Evolutionary conservation across 2,329 filamentous ascomycete genomes (phyloP).

Genomic region (Arthrinium phaeospermum): DNA sequence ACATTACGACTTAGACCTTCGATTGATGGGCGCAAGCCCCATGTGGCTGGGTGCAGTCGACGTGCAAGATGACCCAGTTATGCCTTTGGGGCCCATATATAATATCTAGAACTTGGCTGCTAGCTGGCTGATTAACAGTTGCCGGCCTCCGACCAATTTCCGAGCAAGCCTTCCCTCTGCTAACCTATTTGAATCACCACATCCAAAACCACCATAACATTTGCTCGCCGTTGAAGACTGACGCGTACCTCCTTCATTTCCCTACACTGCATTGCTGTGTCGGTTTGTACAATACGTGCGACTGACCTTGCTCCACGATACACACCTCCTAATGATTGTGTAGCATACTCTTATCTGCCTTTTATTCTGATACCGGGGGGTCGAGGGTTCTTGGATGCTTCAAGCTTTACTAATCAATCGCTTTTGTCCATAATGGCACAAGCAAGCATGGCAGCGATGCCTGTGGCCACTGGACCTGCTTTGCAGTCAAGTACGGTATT

Average conservation of each 20-base stretch:
- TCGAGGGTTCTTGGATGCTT: background rate
- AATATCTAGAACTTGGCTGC: background rate
- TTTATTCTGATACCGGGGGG: background rate
- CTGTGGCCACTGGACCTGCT: slow-evolving; percentile 27
- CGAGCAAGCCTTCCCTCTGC: background rate
- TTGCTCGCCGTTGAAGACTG: background rate
- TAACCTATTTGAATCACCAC: background rate
- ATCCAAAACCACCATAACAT: background rate
- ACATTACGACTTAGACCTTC: background rate
- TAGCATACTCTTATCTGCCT: background rate
- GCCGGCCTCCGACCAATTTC: slow-evolving; percentile 1
- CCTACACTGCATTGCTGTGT: background rate
- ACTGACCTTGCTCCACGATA: slow-evolving; percentile 7
- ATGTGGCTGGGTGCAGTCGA: background rate
- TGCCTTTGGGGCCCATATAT: background rate
- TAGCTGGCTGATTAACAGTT: background rate
- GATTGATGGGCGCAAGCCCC: background rate
- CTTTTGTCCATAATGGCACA: slow-evolving; percentile 31
- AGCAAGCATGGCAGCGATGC: slow-evolving; percentile 29
- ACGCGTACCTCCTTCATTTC: background rate
- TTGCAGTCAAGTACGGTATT: slow-evolving; percentile 26
- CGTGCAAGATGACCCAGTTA: background rate
- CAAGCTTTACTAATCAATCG: slow-evolving; percentile 7
- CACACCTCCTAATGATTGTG: slow-evolving; percentile 9
- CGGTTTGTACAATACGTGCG: slow-evolving; percentile 12